Base-by-base conservation (phyloP, 768 basidiomycete species). In the Agaricus blazei region DNA sequence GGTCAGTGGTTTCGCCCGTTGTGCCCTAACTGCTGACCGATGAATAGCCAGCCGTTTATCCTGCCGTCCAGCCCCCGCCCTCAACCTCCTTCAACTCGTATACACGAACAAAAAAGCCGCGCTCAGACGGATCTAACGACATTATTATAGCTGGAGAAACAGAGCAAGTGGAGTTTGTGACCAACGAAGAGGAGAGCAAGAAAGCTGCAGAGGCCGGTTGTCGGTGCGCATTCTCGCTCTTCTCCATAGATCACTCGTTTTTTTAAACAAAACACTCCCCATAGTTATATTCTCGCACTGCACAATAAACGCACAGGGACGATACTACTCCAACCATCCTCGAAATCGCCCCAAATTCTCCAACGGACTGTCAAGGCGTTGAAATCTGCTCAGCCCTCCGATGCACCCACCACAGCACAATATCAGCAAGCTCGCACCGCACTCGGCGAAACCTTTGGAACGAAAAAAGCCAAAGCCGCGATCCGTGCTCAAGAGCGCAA, bases 401-500 rank as follows among this genome's bases (percentile, higher is more conserved):
- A 75, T 11, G 78, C 78, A 7, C 78, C 83, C 14, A 68, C 74
- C 8, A 71, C 81, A 48, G 61, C 75, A 46, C 79, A 84, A 56
- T 83, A 80, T 55, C 71, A 79, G 40, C 78, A 85, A 49, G 87
- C 86, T 14, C 79, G 86, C 41, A 89, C 81, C 52, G 76, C 82
- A n/a, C 81, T 99, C 1, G 94, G 96, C 31, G 87, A 93, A 67
- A 83, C 89, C 1, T 99, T 99, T 60, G 96, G 96, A 23, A 96
- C 94, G 26, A 91, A 93, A 72, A 98, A 97, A 67, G 92, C 93
- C 44, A 88, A 92, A 68, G 82, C 83, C 9, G 85, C 83, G 28
- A 94, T 98, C 64, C 82, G 82, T 51, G 88, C 93, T 3, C 81
- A 80, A 51, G 93, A 95, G 70, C 81, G 96, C 60, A 96, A 95